Evolutionary conservation across 1,139 yeast species (phyloP), one percentile per base, ranked within the genome.

Genomic region (Eremothecium sinecaudum): DNA sequence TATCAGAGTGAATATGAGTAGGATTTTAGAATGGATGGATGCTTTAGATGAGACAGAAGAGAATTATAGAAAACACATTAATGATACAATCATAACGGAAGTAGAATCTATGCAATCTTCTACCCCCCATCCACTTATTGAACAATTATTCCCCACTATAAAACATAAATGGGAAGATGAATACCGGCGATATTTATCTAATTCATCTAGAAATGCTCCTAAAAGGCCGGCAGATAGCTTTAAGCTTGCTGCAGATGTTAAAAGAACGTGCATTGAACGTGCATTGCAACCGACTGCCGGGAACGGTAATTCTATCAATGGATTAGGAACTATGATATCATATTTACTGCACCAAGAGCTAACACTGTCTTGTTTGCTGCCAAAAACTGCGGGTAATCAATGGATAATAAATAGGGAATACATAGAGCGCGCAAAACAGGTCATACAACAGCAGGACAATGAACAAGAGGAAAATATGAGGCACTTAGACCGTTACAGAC

Each of bases 291-390:
- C n/a, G n/a, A n/a, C n/a, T n/a, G n/a, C n/a, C n/a, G n/a, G n/a
- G n/a, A n/a, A n/a, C n/a, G n/a, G n/a, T n/a, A n/a, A n/a, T n/a
- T n/a, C n/a, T n/a, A n/a, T n/a, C n/a, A n/a, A n/a, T n/a, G n/a
- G n/a, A 8, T 38, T 45, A 12, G 45, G 42, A 5, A 41, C 41
- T n/a, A 25, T 41, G 7, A 45, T 43, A 31, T 31, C 50, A 8
- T 53, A 51, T 28, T 31, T 50, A 32, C 39, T 45, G 23, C 58
- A 53, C 39, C 50, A 53, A 26, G 43, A 45, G 25, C 28, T 50
- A 12, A 36, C 38, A 10, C 33, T 53, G 21, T 27, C 39, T 16
- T 32, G 37, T 8, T 33, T 47, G 19, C 16, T 53, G 19, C 41
- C 50, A 4, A 37, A 39, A 32, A 52, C 58, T 4, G 16, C 50